Conservation (phyloP, 208 protist genomes). For the Leishmania major region DNA sequence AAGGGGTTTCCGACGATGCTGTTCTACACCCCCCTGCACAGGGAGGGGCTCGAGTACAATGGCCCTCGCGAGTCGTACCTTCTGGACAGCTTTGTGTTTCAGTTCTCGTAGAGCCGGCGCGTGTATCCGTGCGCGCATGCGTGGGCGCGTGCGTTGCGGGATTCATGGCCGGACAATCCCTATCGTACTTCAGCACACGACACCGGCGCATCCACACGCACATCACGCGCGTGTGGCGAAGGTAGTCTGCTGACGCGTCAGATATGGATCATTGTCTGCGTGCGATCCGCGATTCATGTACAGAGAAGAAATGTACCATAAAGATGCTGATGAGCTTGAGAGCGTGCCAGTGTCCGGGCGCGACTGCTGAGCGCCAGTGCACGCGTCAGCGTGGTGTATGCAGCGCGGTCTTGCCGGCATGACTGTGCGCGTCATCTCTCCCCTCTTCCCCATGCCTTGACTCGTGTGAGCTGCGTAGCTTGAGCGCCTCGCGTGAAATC, state of each 20-base stretch:
- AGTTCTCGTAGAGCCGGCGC: constrained; percentile 52
- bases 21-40: constrained; percentile 74
- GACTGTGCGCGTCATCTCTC: background rate
- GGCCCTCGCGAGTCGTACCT: constrained; percentile 41
- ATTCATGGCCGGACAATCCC: background rate
- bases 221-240: background rate
- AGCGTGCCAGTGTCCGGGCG: background rate
- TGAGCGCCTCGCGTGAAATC: background rate
- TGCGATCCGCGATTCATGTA: background rate
- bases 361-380: background rate
- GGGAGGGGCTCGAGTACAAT: constrained; percentile 64
- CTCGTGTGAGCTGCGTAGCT: background rate
- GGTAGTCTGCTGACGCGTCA: background rate
- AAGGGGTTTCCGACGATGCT: constrained; percentile 59
- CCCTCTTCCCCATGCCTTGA: background rate
- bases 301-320: background rate
- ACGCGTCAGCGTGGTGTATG: background rate
- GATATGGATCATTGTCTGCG: background rate
- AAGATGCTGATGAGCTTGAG: background rate
- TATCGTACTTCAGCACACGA: background rate
- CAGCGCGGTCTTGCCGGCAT: background rate
- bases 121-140: background rate
- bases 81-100: constrained; percentile 83
- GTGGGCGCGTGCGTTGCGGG: background rate
- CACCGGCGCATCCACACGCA: background rate